phyloP scores from a whole-genome alignment of 495 filamentous ascomycete species.

The Penicillium cosmopolitanum region DNA sequence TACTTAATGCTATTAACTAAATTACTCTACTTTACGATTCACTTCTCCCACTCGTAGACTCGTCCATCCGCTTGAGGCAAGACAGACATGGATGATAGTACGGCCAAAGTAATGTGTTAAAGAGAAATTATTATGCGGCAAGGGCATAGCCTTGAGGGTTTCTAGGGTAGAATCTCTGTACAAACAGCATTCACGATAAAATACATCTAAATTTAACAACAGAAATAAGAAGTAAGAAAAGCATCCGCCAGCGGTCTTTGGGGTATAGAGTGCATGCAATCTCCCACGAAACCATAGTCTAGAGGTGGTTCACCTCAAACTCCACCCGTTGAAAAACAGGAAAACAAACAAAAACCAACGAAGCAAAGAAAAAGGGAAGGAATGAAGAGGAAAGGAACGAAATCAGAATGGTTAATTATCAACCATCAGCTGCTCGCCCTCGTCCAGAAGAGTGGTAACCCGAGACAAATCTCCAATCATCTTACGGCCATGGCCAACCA shows the following conservation, averaged over 20 bases:
- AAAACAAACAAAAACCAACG: conserved; percentile 12
- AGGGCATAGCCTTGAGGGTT: not conserved
- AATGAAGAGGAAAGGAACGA: conserved; percentile 11
- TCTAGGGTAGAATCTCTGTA: conserved; percentile 7
- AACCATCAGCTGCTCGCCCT: conserved; percentile 88
- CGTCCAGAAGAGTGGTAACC: conserved; percentile 84
- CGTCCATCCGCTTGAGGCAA: too few relatives aligned
- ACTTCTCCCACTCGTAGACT: not conserved
- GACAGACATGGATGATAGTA: too few relatives aligned
- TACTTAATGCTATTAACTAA: conserved; percentile 43
- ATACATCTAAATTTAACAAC: conserved; percentile 19
- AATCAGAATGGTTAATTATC: conserved; percentile 49
- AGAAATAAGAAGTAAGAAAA: conserved; percentile 8
- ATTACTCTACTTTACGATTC: conserved; percentile 4
- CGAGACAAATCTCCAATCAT: conserved; percentile 83
- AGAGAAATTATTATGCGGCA: too few relatives aligned
- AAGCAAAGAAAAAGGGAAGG: conserved; percentile 15
- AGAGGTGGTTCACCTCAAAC: conserved; percentile 12
- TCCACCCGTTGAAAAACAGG: conserved; percentile 12
- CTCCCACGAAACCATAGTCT: conserved; percentile 5
- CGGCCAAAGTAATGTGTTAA: too few relatives aligned
- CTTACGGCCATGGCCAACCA: conserved; percentile 85
- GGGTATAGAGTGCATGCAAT: conserved; percentile 18
- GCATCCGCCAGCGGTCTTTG: conserved; percentile 28
- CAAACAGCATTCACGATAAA: conserved; percentile 23